phyloP scores from a whole-genome alignment of 345 rosid species.

The Gossypium ekmanianum region DNA sequence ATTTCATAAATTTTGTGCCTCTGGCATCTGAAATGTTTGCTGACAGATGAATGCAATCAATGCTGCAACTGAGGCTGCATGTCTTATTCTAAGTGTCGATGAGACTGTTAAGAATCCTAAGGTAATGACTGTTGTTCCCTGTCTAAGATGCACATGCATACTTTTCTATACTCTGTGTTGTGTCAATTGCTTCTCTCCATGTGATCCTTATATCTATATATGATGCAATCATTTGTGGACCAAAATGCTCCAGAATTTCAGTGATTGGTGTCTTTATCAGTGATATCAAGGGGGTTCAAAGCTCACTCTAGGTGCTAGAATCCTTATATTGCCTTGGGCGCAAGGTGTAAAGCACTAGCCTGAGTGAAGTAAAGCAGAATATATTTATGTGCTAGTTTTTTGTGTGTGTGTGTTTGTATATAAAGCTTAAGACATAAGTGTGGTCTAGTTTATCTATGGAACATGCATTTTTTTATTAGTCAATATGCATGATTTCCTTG shows the following conservation, averaged over 20 bases:
- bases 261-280: not conserved
- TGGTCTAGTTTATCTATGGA: too few relatives aligned
- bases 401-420: too few relatives aligned
- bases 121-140: slow-evolving; percentile 38
- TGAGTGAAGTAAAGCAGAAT: too few relatives aligned
- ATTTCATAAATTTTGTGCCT: slow-evolving; percentile 2
- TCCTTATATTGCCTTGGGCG: too few relatives aligned
- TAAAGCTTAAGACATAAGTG: too few relatives aligned
- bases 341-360: too few relatives aligned
- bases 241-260: not conserved
- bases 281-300: too few relatives aligned
- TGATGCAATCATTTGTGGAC: not conserved
- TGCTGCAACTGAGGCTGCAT: slow-evolving; percentile 99
- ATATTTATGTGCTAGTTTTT: too few relatives aligned
- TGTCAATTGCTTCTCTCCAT: not conserved
- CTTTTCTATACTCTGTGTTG: not conserved
- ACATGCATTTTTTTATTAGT: too few relatives aligned
- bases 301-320: too few relatives aligned
- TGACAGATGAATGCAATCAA: slow-evolving; percentile 89
- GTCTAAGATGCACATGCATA: not conserved
- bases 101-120: slow-evolving; percentile 99
- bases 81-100: slow-evolving; percentile 90
- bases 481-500: too few relatives aligned
- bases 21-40: slow-evolving; percentile 7
- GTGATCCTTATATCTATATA: not conserved